Evolutionary conservation across 2,329 filamentous ascomycete genomes (phyloP).

Genomic region (Ophiostoma himal-ulmi): DNA sequence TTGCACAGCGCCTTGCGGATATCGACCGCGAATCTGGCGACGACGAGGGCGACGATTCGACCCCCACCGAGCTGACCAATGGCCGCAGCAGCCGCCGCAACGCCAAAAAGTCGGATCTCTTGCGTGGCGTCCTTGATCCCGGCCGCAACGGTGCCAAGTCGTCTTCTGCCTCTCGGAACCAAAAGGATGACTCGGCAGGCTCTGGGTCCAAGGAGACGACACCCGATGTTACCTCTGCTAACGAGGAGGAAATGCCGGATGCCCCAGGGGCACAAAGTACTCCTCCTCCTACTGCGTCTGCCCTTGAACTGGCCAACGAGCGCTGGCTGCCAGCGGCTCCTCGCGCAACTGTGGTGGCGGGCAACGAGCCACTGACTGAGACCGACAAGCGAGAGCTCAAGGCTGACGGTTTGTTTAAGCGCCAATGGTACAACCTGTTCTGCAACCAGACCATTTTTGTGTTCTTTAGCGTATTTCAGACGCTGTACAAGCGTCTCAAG

Average conservation of each 20-base stretch:
- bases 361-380: conserved; percentile 48
- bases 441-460: conserved; percentile 87
- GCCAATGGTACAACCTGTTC: conserved; percentile 82
- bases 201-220: conserved; percentile 83
- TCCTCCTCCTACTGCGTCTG: conserved; percentile 38
- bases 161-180: conserved; percentile 42
- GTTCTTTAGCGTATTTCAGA: conserved; percentile 90
- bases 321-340: conserved; percentile 60
- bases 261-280: conserved; percentile 39
- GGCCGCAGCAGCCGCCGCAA: conserved; percentile 59
- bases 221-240: conserved; percentile 71
- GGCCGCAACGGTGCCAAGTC: conserved; percentile 59
- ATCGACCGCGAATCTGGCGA: conserved; percentile 65
- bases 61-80: conserved; percentile 65
- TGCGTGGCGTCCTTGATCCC: conserved; percentile 79
- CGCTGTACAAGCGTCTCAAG: conserved; percentile 77
- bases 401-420: conserved; percentile 73
- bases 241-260: conserved; percentile 68
- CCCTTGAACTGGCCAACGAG: conserved; percentile 59
- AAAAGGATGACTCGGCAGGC: conserved; percentile 68
- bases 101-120: conserved; percentile 72
- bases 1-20: conserved; percentile 61
- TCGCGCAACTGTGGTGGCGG: conserved; percentile 48
- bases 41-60: conserved; percentile 69
- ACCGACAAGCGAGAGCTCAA: conserved; percentile 59